Percentiles rank a stretch among this genome's conserved stretches.
phyloP scores from a whole-genome alignment of 768 basidiomycete species.

The Suillus ampliporus region DNA sequence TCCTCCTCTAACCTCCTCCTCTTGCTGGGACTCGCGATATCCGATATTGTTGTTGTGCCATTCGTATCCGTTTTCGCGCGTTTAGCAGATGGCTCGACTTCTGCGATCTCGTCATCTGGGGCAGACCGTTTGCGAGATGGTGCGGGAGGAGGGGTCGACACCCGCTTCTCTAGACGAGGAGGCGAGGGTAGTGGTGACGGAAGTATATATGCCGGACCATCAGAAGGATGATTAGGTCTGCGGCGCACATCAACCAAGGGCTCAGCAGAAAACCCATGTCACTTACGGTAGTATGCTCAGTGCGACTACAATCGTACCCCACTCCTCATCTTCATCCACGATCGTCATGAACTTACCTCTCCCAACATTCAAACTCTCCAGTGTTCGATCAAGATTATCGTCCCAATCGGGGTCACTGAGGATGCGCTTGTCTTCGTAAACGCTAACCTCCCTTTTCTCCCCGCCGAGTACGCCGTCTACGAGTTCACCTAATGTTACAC shows the following conservation, averaged over 20 bases:
- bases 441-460: slow-evolving; percentile 65
- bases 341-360: slow-evolving; percentile 89
- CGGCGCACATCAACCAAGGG: neutral
- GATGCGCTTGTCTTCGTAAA: slow-evolving; percentile 86
- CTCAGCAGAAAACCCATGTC: neutral
- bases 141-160: slow-evolving; percentile 47
- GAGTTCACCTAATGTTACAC: slow-evolving; percentile 73
- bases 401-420: slow-evolving; percentile 94
- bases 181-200: slow-evolving; percentile 70
- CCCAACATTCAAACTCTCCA: slow-evolving; percentile 81
- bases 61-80: slow-evolving; percentile 48
- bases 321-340: slow-evolving; percentile 85
- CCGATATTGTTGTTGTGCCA: slow-evolving; percentile 22
- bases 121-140: slow-evolving; percentile 62
- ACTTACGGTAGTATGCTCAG: slow-evolving; percentile 76
- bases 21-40: slow-evolving; percentile 62
- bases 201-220: slow-evolving; percentile 62
- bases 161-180: slow-evolving; percentile 45
- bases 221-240: slow-evolving; percentile 61
- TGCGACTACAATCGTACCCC: slow-evolving; percentile 72
- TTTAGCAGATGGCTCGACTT: slow-evolving; percentile 64
- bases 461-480: slow-evolving; percentile 68
- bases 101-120: slow-evolving; percentile 60
- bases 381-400: slow-evolving; percentile 81
- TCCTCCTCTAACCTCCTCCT: slow-evolving; percentile 72